A percentile compares a stretch with the other conserved stretches of the same genome.
Conservation (phyloP, 192 early-diverging fungal genomes). For the Linnemannia hyalina region DNA sequence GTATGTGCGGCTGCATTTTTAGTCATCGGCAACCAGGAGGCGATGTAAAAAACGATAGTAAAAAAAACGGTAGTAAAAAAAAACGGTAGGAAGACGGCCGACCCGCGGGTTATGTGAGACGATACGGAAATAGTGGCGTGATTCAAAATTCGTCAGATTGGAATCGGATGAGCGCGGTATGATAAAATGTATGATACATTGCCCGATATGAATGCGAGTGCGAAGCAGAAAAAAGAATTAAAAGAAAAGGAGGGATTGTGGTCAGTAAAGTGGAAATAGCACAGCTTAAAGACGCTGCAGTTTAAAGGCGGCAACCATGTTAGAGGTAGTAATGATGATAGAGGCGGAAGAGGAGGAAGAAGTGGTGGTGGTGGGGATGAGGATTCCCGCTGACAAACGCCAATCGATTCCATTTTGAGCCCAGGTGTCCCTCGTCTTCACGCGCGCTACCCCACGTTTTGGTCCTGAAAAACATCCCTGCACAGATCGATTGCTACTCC, state of each 20-base stretch:
- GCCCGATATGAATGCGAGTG: neutral
- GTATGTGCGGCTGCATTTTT: constrained; percentile 13
- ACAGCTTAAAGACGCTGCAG: neutral
- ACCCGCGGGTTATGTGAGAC: neutral
- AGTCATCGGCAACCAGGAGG: neutral
- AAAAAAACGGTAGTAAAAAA: too few relatives aligned
- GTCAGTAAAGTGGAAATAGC: constrained; percentile 15
- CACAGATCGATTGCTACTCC: neutral
- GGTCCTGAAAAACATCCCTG: neutral
- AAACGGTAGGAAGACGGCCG: neutral
- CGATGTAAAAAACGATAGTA: neutral
- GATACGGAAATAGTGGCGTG: constrained; percentile 32
- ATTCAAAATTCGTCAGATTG: constrained; percentile 1
- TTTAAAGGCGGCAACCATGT: neutral
- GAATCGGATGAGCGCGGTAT: neutral
- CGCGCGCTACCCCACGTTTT: neutral
- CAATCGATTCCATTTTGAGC: neutral
- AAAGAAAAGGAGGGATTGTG: constrained; percentile 1
- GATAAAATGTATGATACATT: neutral
- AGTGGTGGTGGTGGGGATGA: neutral
- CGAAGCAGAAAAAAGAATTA: neutral
- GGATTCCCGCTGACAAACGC: constrained; percentile 10
- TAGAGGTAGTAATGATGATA: neutral
- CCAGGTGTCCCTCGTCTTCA: neutral
- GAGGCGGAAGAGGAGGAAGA: neutral